Conservation (phyloP, 2,329 filamentous ascomycete genomes). For the Dichotomopilus funicola region DNA sequence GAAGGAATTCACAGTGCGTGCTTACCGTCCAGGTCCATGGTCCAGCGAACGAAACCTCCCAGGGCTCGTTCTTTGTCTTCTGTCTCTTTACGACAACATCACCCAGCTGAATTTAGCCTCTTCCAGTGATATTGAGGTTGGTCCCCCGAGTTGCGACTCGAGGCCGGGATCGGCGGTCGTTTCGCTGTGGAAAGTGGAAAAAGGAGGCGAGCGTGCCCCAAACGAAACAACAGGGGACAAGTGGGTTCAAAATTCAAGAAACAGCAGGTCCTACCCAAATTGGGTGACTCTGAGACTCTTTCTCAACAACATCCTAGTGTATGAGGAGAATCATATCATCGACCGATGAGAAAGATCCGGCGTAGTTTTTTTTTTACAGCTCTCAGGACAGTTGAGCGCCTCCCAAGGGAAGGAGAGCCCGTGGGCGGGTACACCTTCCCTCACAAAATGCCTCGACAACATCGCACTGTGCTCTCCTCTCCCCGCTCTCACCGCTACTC, state of each 20-base stretch:
- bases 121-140: not conserved
- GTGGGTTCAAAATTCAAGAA: no score
- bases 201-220: no score
- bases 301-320: not conserved
- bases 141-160: not conserved
- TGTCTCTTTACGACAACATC: not conserved
- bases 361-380: no score
- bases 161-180: not conserved
- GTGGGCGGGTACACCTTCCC: slow-evolving; percentile 15
- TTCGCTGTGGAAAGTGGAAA: not conserved
- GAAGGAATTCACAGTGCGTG: slow-evolving; percentile 5
- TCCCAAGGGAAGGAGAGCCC: not conserved
- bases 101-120: slow-evolving; percentile 7
- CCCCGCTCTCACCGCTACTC: slow-evolving; percentile 18
- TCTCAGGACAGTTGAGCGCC: no score
- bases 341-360: no score
- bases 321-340: no score
- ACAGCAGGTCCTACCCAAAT: not conserved
- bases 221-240: no score
- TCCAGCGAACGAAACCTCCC: not conserved
- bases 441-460: not conserved
- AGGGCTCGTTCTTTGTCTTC: not conserved
- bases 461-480: slow-evolving; percentile 13
- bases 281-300: not conserved
- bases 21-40: not conserved